Evolutionary conservation across 192 early-diverging fungal species (phyloP).

Genomic region (Entrophospora sp.): DNA sequence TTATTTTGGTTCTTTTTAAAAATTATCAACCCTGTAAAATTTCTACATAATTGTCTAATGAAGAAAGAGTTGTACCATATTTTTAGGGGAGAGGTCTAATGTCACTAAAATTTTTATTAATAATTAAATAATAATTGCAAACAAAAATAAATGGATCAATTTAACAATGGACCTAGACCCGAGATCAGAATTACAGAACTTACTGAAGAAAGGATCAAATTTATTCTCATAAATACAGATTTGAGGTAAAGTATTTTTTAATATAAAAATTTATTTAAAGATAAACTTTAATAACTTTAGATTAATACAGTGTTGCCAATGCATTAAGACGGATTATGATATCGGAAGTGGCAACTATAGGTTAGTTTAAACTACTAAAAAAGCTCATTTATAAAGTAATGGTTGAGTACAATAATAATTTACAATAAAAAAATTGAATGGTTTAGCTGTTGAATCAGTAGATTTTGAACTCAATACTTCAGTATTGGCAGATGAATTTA

Average conservation of each 20-base stretch:
- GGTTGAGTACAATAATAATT: neutral
- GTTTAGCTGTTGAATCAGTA: constrained; percentile 95
- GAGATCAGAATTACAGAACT: constrained; percentile 51
- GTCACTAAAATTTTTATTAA: too few species aligned
- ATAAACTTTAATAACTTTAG: neutral
- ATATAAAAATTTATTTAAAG: neutral
- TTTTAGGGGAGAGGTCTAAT: too few species aligned
- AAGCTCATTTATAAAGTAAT: neutral
- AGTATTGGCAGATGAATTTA: constrained; percentile 90
- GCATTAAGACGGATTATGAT: constrained; percentile 92
- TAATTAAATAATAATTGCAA: too few species aligned
- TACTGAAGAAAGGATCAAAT: constrained; percentile 55
- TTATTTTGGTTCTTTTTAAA: too few species aligned
- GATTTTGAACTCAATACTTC: constrained; percentile 89
- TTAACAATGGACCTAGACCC: constrained; percentile 22
- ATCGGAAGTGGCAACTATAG: constrained; percentile 93
- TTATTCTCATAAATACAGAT: constrained; percentile 81
- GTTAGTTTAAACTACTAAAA: constrained; percentile 23
- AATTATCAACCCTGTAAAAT: too few species aligned
- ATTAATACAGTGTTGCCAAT: constrained; percentile 68
- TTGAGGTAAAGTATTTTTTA: constrained; percentile 42
- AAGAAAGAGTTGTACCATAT: too few species aligned
- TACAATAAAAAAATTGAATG: neutral
- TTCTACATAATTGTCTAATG: too few species aligned
- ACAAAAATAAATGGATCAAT: neutral